Conservation (phyloP, 1,139 yeast genomes). For the Sugiyamaella xylanicola region DNA sequence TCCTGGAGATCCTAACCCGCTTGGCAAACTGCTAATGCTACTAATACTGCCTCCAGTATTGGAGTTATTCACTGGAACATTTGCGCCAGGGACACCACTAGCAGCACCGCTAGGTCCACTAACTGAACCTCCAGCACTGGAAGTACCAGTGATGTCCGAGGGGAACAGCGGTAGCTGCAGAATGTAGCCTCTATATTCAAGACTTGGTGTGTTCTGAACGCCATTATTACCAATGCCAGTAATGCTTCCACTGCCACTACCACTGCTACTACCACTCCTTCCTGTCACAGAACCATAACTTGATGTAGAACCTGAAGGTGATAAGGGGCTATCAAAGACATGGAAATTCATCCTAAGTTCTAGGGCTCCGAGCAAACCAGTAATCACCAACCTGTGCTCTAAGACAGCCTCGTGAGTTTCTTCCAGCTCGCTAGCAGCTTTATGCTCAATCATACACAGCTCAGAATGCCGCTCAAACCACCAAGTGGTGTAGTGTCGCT, state of each 20-base stretch:
- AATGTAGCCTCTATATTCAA: conserved; percentile 64
- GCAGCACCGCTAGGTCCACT: neutral
- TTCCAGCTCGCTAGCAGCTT: conserved; percentile 78
- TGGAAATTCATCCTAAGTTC: conserved; percentile 22
- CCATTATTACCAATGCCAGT: neutral
- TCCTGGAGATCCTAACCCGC: conserved; percentile 1
- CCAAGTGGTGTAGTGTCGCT: conserved; percentile 91
- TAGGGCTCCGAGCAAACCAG: conserved; percentile 34
- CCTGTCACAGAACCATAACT: conserved; percentile 21
- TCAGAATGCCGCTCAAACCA: conserved; percentile 93
- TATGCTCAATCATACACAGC: conserved; percentile 81
- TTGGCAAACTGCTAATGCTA: neutral
- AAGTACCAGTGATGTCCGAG: conserved; percentile 13
- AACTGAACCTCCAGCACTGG: conserved; percentile 11
- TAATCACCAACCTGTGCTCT: conserved; percentile 67
- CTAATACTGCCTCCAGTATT: neutral
- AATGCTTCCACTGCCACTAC: neutral
- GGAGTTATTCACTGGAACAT: neutral
- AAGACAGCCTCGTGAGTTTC: conserved; percentile 71
- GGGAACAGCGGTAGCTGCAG: conserved; percentile 45
- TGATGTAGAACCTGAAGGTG: conserved; percentile 23
- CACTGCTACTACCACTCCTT: conserved; percentile 4
- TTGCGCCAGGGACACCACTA: conserved; percentile 2
- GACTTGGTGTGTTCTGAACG: conserved; percentile 25
- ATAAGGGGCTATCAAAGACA: conserved; percentile 23